These are phyloP conservation scores for Tetrahymena malaccensis DNA, from an alignment of 73 alveolate genomes.

Conservation along the genomic window DNA sequence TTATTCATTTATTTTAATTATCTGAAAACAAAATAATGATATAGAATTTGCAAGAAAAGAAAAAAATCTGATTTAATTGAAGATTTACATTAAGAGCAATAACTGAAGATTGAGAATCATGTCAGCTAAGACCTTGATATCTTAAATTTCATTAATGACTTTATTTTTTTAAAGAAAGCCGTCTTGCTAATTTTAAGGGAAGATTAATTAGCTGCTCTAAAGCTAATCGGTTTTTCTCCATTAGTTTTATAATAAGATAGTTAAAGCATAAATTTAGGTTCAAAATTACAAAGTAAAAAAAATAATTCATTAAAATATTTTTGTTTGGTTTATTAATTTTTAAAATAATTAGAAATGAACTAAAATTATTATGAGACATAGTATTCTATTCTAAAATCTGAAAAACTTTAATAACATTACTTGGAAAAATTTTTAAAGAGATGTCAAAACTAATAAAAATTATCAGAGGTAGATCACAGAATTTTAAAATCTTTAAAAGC, in stretches of 20 bases:
- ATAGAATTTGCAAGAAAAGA: background rate
- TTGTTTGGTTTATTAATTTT: no score
- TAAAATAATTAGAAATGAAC: background rate
- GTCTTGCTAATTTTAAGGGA: background rate
- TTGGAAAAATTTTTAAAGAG: background rate
- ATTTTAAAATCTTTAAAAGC: background rate
- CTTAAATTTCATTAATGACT: background rate
- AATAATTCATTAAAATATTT: no score
- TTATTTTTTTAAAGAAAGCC: background rate
- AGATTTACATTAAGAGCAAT: background rate
- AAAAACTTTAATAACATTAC: no score
- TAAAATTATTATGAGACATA: background rate
- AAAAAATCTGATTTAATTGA: background rate
- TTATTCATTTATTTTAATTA: no score
- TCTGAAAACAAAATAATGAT: no score
- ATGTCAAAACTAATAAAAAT: background rate
- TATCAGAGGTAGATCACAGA: background rate
- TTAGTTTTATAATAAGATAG: background rate
- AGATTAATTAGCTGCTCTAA: background rate
- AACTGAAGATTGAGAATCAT: background rate
- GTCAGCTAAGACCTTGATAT: background rate
- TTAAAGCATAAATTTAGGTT: no score
- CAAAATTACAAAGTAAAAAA: background rate
- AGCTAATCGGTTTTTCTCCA: background rate
- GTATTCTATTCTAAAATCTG: background rate